Conservation (phyloP, 2,329 filamentous ascomycete species). For the Ophiostoma montium region DNA sequence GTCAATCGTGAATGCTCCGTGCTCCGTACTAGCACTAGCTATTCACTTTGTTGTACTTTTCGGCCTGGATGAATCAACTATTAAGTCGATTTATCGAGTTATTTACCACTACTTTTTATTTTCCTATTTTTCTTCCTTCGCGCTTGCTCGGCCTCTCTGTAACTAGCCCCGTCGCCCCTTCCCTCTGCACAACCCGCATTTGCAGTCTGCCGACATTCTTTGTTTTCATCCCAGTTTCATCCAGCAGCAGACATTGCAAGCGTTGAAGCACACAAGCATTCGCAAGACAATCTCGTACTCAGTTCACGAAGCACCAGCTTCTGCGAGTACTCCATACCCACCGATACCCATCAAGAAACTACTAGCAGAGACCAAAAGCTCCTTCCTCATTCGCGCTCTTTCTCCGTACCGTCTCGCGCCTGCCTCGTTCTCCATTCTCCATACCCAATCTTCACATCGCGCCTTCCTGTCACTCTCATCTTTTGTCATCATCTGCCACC, state of each 20-base stretch:
- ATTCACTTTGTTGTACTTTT: not conserved
- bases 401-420: not conserved
- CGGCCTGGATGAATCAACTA: not conserved
- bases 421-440: not conserved
- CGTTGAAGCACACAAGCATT: too few species aligned
- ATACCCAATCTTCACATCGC: too few species aligned
- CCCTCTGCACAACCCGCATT: not conserved
- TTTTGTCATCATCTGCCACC: not conserved
- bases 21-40: not conserved
- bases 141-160: not conserved
- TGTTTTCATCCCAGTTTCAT: not conserved
- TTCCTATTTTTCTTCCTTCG: not conserved
- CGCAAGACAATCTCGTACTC: too few species aligned
- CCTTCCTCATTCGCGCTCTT: not conserved
- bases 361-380: not conserved
- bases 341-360: too few species aligned
- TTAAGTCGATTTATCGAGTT: not conserved
- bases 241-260: not conserved
- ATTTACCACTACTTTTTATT: not conserved
- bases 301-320: too few species aligned
- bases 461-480: not conserved
- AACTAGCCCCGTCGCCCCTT: slow-evolving; percentile 2
- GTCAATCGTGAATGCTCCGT: not conserved
- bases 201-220: not conserved
- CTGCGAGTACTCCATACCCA: too few species aligned